Base-by-base conservation (phyloP, 179 eudicot genomes). In the Drosera spatulata region DNA sequence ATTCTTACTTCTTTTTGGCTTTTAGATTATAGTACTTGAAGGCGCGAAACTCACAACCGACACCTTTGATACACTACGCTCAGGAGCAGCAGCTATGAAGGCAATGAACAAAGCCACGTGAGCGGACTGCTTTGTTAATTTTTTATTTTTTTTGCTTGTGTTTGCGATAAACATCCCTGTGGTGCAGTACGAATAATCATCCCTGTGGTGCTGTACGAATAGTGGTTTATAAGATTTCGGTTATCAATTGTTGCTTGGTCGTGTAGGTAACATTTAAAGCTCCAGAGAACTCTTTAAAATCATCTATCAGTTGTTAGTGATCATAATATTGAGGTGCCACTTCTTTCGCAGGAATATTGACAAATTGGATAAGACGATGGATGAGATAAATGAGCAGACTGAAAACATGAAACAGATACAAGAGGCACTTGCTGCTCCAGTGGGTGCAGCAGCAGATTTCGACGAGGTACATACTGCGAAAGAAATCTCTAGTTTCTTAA, bases 1-100 rank as follows among this genome's bases (percentile, higher is more conserved):
- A 10, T 8, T 64, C 11, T 57, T 45, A 59, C 11, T 12, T 46
- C 44, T 49, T 33, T 51, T 49, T 50, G 50, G 7, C 51, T 65
- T 59, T 44, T 68, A 89, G 97, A 87, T 89, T 88, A 86, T 89
- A 41, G 53, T 89, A 82, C 79, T 89, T 69, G 97, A 89, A 69
- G 91, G 97, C 53, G 89, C 97, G 72, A 89, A 83, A 74, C 91
- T 95, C 47, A 86, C 95, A 44, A 86, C 91, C 13, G 95, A 86
- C 58, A 89, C 97, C 52, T 95, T 89, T 53, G 86, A 79, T 84
- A 95, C 95, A 58, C 76, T 89, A 73, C 79, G 95, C 77, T 82
- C 85, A 41, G 97, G 97, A 61, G 97, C 97, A 56, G 66, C 87
- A 66, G 89, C 97, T 69, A 89, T 89, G 97, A 86, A 86, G 63